These are phyloP conservation scores for Inonotus obliquus DNA, from an alignment of 1,284 basidiomycete genomes.

Conservation along the genomic window DNA sequence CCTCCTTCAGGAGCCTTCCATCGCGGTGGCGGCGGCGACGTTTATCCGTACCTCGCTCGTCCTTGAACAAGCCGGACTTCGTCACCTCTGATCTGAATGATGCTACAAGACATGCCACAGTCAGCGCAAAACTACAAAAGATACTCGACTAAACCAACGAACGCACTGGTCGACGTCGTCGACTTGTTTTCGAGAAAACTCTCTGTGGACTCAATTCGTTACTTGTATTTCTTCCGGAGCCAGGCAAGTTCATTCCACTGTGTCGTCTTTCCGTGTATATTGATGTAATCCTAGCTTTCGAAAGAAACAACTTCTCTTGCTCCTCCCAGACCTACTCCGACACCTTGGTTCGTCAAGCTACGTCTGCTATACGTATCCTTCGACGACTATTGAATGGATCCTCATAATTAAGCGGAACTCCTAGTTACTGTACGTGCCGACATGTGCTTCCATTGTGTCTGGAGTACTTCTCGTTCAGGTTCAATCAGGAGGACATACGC, in stretches of 20 bases:
- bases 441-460: slow-evolving; percentile 19
- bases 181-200: slow-evolving; percentile 94
- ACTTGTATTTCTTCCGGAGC: slow-evolving; percentile 91
- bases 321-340: slow-evolving; percentile 83
- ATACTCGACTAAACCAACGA: too few species aligned
- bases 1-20: too few species aligned
- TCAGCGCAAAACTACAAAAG: too few species aligned
- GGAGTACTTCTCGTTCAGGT: slow-evolving; percentile 42
- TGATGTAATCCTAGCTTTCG: slow-evolving; percentile 49
- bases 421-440: slow-evolving; percentile 56
- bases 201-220: slow-evolving; percentile 93
- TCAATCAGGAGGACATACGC: slow-evolving; percentile 82
- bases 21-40: too few species aligned
- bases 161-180: slow-evolving; percentile 90
- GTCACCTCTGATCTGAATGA: too few species aligned
- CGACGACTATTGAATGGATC: slow-evolving; percentile 86
- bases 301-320: slow-evolving; percentile 90
- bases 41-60: too few species aligned
- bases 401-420: slow-evolving; percentile 81
- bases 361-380: slow-evolving; percentile 86
- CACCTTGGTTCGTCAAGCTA: slow-evolving; percentile 82
- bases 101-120: too few species aligned
- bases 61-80: too few species aligned
- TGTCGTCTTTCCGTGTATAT: not conserved
- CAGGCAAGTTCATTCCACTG: slow-evolving; percentile 49